Base-by-base conservation (phyloP, 2,329 filamentous ascomycete genomes). In the Calonectria leucothoes region DNA sequence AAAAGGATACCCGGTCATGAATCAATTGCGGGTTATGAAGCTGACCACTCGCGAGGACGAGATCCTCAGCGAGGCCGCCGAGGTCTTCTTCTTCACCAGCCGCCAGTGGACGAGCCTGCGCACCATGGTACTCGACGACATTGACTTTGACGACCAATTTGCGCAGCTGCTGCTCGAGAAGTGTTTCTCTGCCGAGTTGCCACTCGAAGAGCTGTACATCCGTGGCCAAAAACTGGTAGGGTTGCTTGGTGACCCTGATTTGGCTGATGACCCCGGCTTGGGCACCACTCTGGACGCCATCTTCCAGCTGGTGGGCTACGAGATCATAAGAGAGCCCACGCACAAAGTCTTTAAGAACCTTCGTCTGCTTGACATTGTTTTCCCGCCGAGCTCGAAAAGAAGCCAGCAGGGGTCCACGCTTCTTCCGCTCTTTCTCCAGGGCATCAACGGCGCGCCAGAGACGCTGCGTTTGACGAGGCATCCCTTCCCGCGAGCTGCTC, bases 131-230 rank as follows among this genome's bases (percentile, higher is more conserved):
- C 48, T 70, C 14, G 49, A 70, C 20, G 48, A 70, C 12, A n/a
- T 27, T 33, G 57, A 70, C 57, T 70, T 70, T 33, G 67, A 70
- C 15, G 48, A 70, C 27, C 20, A 65, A 5, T 70, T 70, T 31
- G 49, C 51, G n/a, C 57, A 65, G 35, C 25, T 64, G 45, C 7
- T 70, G 25, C 57, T 35, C 15, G 57, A 64, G 23, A 49, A 61
- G 11, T 55, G 17, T 14, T 70, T 70, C 20, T 20, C 20, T 3
- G 27, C 27, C 2, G 33, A 52, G 33, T 8, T 57, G 6, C 45
- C 67, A 2, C 17, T 70, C n/a, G 57, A 64, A 23, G 67, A 70
- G 33, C 48, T 70, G 14, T 70, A 70, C 10, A 25, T 70, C 35
- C 57, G 67, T 17, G 45, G 59, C 27, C 35, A 39, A 2, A 45